Percentiles rank a stretch among this genome's conserved stretches.
Evolutionary conservation across 805 yeast species (phyloP).

Genomic region (Maudiozyma bulderi): DNA sequence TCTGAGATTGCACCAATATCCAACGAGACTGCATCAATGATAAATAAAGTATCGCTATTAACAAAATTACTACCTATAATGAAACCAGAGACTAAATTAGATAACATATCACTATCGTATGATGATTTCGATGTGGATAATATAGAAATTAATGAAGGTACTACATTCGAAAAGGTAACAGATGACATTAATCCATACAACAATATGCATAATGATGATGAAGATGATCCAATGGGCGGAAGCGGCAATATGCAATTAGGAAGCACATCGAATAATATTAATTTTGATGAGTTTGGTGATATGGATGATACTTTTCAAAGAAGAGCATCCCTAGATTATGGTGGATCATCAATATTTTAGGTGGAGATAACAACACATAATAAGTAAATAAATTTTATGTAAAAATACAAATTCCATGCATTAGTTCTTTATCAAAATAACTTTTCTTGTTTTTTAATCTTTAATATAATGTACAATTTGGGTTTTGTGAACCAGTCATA

Average conservation of each 20-base stretch:
- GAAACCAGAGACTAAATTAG: constrained; percentile 26
- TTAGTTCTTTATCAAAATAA: too few species aligned
- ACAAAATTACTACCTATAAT: constrained; percentile 32
- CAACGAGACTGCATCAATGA: background rate
- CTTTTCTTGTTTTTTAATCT: too few species aligned
- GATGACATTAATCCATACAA: constrained; percentile 3
- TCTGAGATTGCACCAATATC: background rate
- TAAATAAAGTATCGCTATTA: constrained; percentile 21
- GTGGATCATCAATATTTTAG: constrained; percentile 4
- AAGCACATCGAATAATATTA: constrained; percentile 9
- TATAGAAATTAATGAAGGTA: constrained; percentile 4
- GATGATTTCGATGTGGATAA: constrained; percentile 16
- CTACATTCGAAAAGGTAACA: background rate
- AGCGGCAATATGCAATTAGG: constrained; percentile 4
- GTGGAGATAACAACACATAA: background rate
- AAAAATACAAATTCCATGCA: background rate
- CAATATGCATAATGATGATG: background rate
- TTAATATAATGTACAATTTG: too few species aligned
- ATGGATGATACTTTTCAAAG: constrained; percentile 28
- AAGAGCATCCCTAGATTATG: constrained; percentile 25
- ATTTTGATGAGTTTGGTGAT: constrained; percentile 24
- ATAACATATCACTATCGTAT: constrained; percentile 24
- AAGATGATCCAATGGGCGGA: constrained; percentile 3
- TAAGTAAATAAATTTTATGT: background rate
- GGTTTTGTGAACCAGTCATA: too few species aligned